Conservation (phyloP, 257 asterid species). For the Solanum phureja region DNA sequence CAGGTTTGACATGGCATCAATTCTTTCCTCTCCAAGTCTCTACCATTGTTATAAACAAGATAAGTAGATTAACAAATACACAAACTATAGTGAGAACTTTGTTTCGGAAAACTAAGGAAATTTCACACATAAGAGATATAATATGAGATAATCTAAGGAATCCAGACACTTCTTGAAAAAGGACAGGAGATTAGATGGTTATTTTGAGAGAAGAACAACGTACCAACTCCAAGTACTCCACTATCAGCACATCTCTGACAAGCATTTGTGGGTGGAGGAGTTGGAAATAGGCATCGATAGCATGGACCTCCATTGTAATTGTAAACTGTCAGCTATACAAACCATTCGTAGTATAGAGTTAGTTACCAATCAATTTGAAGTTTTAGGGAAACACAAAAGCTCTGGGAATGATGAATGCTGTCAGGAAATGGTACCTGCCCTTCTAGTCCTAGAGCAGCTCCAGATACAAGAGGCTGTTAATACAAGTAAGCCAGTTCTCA, state of each 20-base stretch:
- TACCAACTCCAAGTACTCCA: conserved; percentile 98
- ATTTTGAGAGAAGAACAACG: conserved; percentile 3
- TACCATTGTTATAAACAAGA: not conserved
- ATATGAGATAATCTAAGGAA: not conserved
- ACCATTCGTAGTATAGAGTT: not conserved
- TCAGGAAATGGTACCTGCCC: conserved; percentile 65
- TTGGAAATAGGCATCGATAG: conserved; percentile 90
- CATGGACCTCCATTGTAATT: conserved; percentile 89
- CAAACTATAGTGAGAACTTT: not conserved
- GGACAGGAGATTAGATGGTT: not conserved
- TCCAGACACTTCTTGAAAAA: not conserved
- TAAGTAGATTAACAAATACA: not conserved
- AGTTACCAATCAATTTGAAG: not conserved
- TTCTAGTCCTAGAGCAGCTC: conserved; percentile 97
- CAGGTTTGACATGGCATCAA: not conserved
- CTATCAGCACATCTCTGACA: conserved; percentile 95
- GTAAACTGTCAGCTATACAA: conserved; percentile 80
- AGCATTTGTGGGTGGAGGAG: conserved; percentile 93
- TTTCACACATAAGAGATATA: not conserved
- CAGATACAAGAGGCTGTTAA: conserved; percentile 84
- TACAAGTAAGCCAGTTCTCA: conserved; percentile 7
- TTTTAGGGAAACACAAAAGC: not conserved
- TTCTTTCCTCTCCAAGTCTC: not conserved
- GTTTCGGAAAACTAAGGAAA: not conserved
- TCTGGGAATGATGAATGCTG: not conserved